phyloP scores from a whole-genome alignment of 805 yeast species.

The Brettanomyces bruxellensis region DNA sequence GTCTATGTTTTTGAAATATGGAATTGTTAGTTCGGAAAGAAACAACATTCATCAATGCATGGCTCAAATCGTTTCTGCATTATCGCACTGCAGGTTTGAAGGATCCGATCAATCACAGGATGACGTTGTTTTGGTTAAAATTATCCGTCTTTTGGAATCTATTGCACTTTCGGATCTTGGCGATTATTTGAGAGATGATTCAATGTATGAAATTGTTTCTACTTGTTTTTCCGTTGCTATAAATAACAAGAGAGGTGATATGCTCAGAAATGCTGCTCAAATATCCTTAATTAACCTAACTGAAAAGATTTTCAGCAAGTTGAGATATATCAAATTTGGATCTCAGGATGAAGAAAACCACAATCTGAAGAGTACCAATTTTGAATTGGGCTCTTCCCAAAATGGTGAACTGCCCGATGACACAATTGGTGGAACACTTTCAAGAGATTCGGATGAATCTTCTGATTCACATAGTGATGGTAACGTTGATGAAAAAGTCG shows the following conservation, averaged over 20 bases:
- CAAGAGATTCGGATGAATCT: slow-evolving; percentile 1
- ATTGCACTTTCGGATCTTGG: slow-evolving; percentile 61
- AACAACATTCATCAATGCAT: slow-evolving; percentile 48
- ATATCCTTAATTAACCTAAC: slow-evolving; percentile 67
- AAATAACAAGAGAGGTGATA: slow-evolving; percentile 85
- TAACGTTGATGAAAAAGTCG: neutral
- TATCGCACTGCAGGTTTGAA: slow-evolving; percentile 92
- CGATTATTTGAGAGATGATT: slow-evolving; percentile 64
- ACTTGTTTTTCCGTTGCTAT: slow-evolving; percentile 89
- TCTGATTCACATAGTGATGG: neutral
- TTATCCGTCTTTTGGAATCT: slow-evolving; percentile 62
- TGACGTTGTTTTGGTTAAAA: slow-evolving; percentile 82
- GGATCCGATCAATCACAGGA: slow-evolving; percentile 89
- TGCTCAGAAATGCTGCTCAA: slow-evolving; percentile 83
- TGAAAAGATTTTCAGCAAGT: slow-evolving; percentile 52
- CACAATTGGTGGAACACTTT: slow-evolving; percentile 40
- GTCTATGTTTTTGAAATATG: slow-evolving; percentile 62
- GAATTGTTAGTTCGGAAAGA: slow-evolving; percentile 49
- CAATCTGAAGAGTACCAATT: slow-evolving; percentile 20
- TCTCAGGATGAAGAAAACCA: slow-evolving; percentile 17
- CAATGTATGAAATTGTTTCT: slow-evolving; percentile 80
- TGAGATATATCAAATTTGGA: slow-evolving; percentile 40
- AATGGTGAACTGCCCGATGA: slow-evolving; percentile 43
- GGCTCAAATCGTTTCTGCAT: slow-evolving; percentile 59
- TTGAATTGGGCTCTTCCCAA: slow-evolving; percentile 14